Percentiles rank a stretch among this genome's conserved stretches.
Evolutionary conservation across 2,329 filamentous ascomycete species (phyloP).

Genomic region (Paecilomyces sp.): DNA sequence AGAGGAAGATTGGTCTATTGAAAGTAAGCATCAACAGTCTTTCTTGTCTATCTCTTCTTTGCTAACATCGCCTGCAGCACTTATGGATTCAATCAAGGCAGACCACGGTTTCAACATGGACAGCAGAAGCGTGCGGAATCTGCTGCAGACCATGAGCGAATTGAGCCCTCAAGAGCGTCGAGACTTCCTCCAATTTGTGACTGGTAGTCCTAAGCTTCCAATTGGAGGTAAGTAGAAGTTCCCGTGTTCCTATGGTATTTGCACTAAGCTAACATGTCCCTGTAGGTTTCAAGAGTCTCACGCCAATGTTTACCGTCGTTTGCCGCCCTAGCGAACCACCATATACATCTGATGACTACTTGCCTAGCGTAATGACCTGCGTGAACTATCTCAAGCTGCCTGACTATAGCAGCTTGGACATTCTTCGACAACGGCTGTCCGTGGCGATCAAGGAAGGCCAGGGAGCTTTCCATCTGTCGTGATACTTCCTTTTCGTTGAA

Average conservation of each 20-base stretch:
- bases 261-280: constrained; percentile 1
- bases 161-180: constrained; percentile 67
- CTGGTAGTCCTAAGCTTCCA: constrained; percentile 92
- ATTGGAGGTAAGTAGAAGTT: constrained; percentile 69
- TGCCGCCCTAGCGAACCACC: constrained; percentile 97
- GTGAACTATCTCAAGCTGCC: constrained; percentile 98
- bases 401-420: constrained; percentile 75
- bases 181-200: constrained; percentile 96
- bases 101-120: constrained; percentile 99
- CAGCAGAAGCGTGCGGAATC: constrained; percentile 86
- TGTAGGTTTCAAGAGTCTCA: constrained; percentile 88
- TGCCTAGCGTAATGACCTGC: constrained; percentile 99
- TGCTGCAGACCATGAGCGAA: constrained; percentile 92
- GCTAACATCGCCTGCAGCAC: constrained; percentile 46
- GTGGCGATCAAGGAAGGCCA: constrained; percentile 92
- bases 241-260: background rate
- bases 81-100: constrained; percentile 97
- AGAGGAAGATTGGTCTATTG: constrained; percentile 95
- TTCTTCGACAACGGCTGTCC: constrained; percentile 69
- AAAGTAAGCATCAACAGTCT: constrained; percentile 60
- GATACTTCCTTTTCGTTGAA: constrained; percentile 1
- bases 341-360: constrained; percentile 88
- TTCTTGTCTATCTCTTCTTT: constrained; percentile 1
- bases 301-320: constrained; percentile 97
- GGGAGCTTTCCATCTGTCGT: constrained; percentile 94